Base-by-base conservation (phyloP, 495 filamentous ascomycete species). In the Chaetomidium leptoderma region DNA sequence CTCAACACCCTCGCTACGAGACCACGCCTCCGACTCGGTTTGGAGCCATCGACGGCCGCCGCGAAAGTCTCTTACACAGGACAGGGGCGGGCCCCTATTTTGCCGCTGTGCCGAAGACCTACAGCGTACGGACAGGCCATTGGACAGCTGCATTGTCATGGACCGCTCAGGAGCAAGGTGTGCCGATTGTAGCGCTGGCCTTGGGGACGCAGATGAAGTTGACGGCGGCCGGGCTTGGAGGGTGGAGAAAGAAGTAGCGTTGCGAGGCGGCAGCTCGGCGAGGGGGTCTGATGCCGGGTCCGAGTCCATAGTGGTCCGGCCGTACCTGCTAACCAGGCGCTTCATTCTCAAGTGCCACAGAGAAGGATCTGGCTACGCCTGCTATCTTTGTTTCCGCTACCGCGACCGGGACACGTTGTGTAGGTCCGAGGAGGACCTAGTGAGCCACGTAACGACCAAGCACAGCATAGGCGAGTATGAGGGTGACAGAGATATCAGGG, bases 341-440 rank as follows among this genome's bases (percentile, higher is more conserved):
- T 74, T 74, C 48, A 33, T 72, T 10, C 61, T 65, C 33, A 74
- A 74, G 53, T 74, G 71, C 19, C 71, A 74, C 40, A 64, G 69
- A 2, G 65, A 64, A 19, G 53, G 60, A 2, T 50, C 55, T 14
- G 68, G 69, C 6, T 74, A 60, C 35, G 62, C 70, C 9, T 74
- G 71, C 37, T 67, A 51, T 21, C 36, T 74, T 14, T 74, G 70
- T 45, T 55, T 55, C 13, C 35, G 45, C 6, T 13, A 65, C 46
- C 51, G 70, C 6, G 61, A 71, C 23, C 46, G 60, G 27, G 71
- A 73, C 47, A 68, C 69, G 13, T 23, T 74, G 4, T 70, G 64
- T 30, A 45, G 49, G 42, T 45, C 53, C 0, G 64, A 66, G 26
- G 62, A 66, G 45, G 58, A 59, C 8, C 43, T 74, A 24, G 71